Conservation (phyloP, 2,329 filamentous ascomycete genomes). For the Huntiella abstrusa region DNA sequence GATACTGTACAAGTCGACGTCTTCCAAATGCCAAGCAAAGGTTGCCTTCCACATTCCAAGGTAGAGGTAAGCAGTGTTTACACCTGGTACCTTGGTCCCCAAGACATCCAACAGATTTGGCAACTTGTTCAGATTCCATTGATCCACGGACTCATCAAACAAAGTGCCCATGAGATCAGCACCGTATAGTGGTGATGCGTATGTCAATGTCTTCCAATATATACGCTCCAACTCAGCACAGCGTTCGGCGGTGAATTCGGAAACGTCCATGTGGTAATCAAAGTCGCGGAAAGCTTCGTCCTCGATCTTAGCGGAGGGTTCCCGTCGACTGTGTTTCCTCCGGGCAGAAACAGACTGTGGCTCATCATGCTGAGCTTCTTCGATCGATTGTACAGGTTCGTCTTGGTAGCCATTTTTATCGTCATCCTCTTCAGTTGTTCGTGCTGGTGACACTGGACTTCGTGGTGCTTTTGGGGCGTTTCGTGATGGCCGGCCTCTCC, state of each 20-base stretch:
- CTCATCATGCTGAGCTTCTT: constrained; percentile 22
- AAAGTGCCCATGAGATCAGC: constrained; percentile 92
- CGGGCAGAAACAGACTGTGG: constrained; percentile 67
- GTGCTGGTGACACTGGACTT: background rate
- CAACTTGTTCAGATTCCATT: constrained; percentile 89
- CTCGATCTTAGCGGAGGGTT: constrained; percentile 61
- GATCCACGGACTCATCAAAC: constrained; percentile 67
- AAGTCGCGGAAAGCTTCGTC: constrained; percentile 82
- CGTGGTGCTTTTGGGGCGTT: constrained; percentile 13
- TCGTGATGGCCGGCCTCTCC: constrained; percentile 19
- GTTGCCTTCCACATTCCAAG: constrained; percentile 99
- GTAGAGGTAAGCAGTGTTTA: constrained; percentile 95
- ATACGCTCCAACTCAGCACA: constrained; percentile 86
- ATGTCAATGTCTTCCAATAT: constrained; percentile 96
- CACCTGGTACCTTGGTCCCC: constrained; percentile 86
- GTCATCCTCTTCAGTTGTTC: constrained; percentile 12
- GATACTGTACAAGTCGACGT: constrained; percentile 98
- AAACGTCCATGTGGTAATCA: constrained; percentile 72
- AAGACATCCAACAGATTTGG: constrained; percentile 86
- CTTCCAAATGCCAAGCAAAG: constrained; percentile 96
- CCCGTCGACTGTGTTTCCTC: constrained; percentile 67
- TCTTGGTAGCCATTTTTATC: constrained; percentile 23
- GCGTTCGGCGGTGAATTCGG: constrained; percentile 76
- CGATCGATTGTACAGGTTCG: constrained; percentile 20
- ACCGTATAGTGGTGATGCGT: constrained; percentile 84